These are phyloP conservation scores for Ophiosphaerella herpotricha DNA, from an alignment of 2,329 filamentous ascomycete genomes.

Conservation along the genomic window DNA sequence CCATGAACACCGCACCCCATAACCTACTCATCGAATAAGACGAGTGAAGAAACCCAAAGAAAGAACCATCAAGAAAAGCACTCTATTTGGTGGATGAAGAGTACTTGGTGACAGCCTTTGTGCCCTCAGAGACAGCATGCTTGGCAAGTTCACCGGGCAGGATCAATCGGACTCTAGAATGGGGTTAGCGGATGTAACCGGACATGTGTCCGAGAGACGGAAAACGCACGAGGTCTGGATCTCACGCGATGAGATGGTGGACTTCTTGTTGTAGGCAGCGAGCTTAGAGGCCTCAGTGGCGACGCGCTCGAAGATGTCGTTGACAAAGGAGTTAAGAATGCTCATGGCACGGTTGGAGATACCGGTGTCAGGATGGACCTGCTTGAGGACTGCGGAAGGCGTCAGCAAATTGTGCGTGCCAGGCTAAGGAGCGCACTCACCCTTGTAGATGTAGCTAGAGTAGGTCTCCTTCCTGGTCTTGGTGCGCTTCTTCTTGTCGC, in stretches of 20 bases:
- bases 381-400: conserved; percentile 82
- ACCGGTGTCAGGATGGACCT: conserved; percentile 99
- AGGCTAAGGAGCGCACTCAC: conserved; percentile 57
- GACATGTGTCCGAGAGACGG: too few species aligned
- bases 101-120: conserved; percentile 99
- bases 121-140: conserved; percentile 99
- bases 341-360: conserved; percentile 99
- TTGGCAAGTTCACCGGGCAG: conserved; percentile 98
- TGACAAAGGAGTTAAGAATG: conserved; percentile 99
- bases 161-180: conserved; percentile 80
- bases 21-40: conserved; percentile 54
- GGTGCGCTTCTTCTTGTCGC: conserved; percentile 99
- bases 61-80: conserved; percentile 48
- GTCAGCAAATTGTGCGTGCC: conserved; percentile 34
- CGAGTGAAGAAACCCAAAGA: conserved; percentile 57
- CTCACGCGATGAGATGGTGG: conserved; percentile 97
- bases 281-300: conserved; percentile 99
- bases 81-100: conserved; percentile 98
- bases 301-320: conserved; percentile 99
- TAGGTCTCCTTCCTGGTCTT: conserved; percentile 99
- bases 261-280: conserved; percentile 99
- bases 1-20: conserved; percentile 50
- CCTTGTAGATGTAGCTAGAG: conserved; percentile 99
- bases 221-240: conserved; percentile 87
- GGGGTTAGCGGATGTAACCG: conserved; percentile 31